phyloP scores from a whole-genome alignment of 148 eudicot species.

The Polygonum maritimum region DNA sequence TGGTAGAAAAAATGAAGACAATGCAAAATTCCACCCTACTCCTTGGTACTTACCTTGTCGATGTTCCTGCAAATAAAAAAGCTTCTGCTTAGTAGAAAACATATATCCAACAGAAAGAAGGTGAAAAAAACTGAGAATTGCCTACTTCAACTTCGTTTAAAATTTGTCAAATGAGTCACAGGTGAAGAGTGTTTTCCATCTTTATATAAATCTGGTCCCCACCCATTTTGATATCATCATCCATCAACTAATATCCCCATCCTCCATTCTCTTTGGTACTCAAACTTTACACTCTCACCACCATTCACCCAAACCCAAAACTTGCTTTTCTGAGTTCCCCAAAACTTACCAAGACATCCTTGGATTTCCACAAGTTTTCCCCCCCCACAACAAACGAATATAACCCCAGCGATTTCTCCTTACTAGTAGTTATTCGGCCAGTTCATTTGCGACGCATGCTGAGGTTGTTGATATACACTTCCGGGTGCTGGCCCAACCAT shows the following conservation, averaged over 20 bases:
- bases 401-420: slow-evolving; percentile 13
- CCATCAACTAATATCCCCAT: slow-evolving; percentile 6
- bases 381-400: slow-evolving; percentile 10
- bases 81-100: slow-evolving; percentile 8
- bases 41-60: neutral
- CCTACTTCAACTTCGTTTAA: slow-evolving; percentile 2
- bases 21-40: neutral
- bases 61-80: neutral
- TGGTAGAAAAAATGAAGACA: neutral
- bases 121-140: slow-evolving; percentile 1
- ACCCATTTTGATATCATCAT: slow-evolving; percentile 12
- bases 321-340: slow-evolving; percentile 15
- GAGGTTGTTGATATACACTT: slow-evolving; percentile 56
- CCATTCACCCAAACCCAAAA: slow-evolving; percentile 11
- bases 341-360: slow-evolving; percentile 20
- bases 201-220: slow-evolving; percentile 16
- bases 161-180: slow-evolving; percentile 11
- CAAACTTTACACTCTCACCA: slow-evolving; percentile 14
- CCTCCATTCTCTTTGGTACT: neutral
- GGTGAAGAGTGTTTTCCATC: slow-evolving; percentile 15
- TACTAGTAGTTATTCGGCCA: slow-evolving; percentile 75
- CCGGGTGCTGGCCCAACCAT: slow-evolving; percentile 47
- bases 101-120: slow-evolving; percentile 1
- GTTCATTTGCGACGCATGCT: slow-evolving; percentile 49
- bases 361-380: slow-evolving; percentile 16